Base-by-base conservation (phyloP, 2,329 filamentous ascomycete genomes). In the Helminthosporium solani region DNA sequence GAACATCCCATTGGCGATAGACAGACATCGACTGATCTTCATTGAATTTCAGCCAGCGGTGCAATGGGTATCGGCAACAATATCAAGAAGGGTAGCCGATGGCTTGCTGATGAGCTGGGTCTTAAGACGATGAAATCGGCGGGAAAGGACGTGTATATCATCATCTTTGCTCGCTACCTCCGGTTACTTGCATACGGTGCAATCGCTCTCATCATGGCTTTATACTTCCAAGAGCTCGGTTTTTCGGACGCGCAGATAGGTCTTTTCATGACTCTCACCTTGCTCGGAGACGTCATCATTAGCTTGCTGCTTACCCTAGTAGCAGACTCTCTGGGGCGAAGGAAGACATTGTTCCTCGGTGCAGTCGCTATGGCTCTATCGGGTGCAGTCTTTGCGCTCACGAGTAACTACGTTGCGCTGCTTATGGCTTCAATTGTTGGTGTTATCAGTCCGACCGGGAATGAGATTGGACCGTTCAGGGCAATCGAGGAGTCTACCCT, bases 381-480 rank as follows among this genome's bases (percentile, higher is more conserved):
- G 0, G 70, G 70, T 3, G 56, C 57, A 0, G 57, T 71, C 6
- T 72, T 73, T 45, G 69, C 68, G 1, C 49, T 54, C 2, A 63
- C 57, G 15, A 58, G 50, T 16, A 63, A 63, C 28, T 72, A 70
- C 40, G 45, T 53, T 23, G 50, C 61, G 2, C 35, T 73, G 16
- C 54, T 73, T 2, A 16, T 54, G 3, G 68, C 68, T 2, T 68
- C 70, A 3, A 61, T 72, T 11, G 36, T 72, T 6, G 70, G 70
- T 1, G 68, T 73, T 0, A 66, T 73, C 14, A 70, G 66, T 46
- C 65, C 67, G 8, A 67, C 58, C 33, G 70, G 70, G 21, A 70
- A 66, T 31, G 70, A 73, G 52, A 71, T 73, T 52, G 70, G 70
- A 6, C 70, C 70, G 2, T 73, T 73, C 38, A 55, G 70, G 21